Evolutionary conservation across 2,329 filamentous ascomycete genomes (phyloP).

Genomic region (Exophiala lecanii-corni): DNA sequence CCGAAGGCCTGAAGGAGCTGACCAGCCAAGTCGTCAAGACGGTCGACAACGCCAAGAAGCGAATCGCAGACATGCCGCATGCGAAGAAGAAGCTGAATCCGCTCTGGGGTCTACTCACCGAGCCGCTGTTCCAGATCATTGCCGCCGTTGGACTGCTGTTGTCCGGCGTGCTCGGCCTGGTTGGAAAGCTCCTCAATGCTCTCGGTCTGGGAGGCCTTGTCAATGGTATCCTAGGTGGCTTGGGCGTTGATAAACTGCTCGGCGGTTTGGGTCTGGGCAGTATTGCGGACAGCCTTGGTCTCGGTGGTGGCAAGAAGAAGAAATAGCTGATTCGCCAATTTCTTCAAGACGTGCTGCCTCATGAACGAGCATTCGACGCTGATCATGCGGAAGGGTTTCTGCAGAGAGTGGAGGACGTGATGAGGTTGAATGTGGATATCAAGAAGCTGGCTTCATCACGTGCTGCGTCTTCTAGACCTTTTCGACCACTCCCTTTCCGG

Average conservation of each 20-base stretch:
- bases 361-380: neutral
- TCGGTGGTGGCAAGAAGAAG: slow-evolving; percentile 52
- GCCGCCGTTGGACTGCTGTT: slow-evolving; percentile 81
- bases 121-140: slow-evolving; percentile 89
- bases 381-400: neutral
- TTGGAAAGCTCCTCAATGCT: slow-evolving; percentile 73
- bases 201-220: slow-evolving; percentile 78
- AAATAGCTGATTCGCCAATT: slow-evolving; percentile 32
- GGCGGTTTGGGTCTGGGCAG: slow-evolving; percentile 63
- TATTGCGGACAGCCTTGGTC: slow-evolving; percentile 46
- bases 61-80: slow-evolving; percentile 85
- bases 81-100: slow-evolving; percentile 94
- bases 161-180: slow-evolving; percentile 75
- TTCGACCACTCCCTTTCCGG: neutral
- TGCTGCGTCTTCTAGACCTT: neutral
- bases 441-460: neutral
- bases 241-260: slow-evolving; percentile 72
- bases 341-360: neutral
- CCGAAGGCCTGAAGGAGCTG: slow-evolving; percentile 78
- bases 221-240: slow-evolving; percentile 69
- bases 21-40: slow-evolving; percentile 74
- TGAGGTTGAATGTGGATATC: neutral
- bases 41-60: slow-evolving; percentile 83
- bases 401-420: neutral
- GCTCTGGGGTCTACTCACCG: slow-evolving; percentile 74